Evolutionary conservation across 2,329 filamentous ascomycete species (phyloP).

Genomic region (Verticillium isaacii): DNA sequence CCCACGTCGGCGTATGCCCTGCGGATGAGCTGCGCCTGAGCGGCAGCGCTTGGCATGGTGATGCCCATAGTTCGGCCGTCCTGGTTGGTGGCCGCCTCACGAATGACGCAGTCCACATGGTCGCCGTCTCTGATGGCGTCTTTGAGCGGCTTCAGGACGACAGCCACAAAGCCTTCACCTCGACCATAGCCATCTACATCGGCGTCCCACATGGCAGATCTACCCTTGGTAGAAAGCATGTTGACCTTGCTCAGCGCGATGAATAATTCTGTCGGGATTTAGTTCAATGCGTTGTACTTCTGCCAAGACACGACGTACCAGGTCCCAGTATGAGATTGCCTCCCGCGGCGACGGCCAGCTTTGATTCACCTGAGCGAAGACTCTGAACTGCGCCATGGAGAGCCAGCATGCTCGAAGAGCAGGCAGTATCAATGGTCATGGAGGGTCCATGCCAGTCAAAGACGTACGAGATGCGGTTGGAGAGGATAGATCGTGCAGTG

Average conservation of each 20-base stretch:
- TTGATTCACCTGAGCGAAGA: slow-evolving; percentile 26
- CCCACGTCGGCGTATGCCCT: slow-evolving; percentile 17
- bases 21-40: slow-evolving; percentile 21
- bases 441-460: slow-evolving; percentile 33
- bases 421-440: slow-evolving; percentile 40
- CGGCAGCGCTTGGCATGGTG: slow-evolving; percentile 27
- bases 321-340: slow-evolving; percentile 18
- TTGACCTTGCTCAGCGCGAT: slow-evolving; percentile 6
- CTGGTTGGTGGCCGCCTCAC: slow-evolving; percentile 19
- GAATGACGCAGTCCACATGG: slow-evolving; percentile 18
- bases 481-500: slow-evolving; percentile 25
- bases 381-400: slow-evolving; percentile 34
- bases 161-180: slow-evolving; percentile 42
- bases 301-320: slow-evolving; percentile 11
- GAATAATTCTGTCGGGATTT: background rate
- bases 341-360: slow-evolving; percentile 24
- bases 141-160: slow-evolving; percentile 41
- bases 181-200: slow-evolving; percentile 45
- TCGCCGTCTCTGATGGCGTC: slow-evolving; percentile 31
- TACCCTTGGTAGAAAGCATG: slow-evolving; percentile 30
- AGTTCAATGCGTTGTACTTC: slow-evolving; percentile 4
- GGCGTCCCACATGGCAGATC: slow-evolving; percentile 33
- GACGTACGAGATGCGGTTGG: slow-evolving; percentile 36
- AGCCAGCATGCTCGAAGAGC: slow-evolving; percentile 36
- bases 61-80: slow-evolving; percentile 20